Evolutionary conservation across 768 basidiomycete genomes (phyloP).

Genomic region (Tulasnella calospora): DNA sequence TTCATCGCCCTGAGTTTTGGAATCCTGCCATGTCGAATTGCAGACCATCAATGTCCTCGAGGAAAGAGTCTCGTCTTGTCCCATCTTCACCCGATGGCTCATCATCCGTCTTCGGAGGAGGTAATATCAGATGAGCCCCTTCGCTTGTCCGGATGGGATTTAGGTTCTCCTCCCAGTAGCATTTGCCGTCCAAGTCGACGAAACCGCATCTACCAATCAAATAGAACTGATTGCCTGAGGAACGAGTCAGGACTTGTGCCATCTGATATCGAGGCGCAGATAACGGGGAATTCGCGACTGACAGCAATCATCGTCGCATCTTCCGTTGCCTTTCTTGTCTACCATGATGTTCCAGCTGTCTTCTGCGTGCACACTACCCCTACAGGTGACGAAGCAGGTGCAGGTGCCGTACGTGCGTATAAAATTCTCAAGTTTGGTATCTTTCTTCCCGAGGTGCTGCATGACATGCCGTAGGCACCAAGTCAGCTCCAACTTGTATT

Average conservation of each 20-base stretch:
- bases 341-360: conserved; percentile 14
- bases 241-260: background rate
- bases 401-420: conserved; percentile 17
- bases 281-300: background rate
- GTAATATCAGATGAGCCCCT: background rate
- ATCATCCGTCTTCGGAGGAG: background rate
- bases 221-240: conserved; percentile 14
- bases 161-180: conserved; percentile 8
- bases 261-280: background rate
- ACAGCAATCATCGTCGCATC: conserved; percentile 16
- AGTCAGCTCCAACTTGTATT: background rate
- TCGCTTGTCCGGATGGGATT: background rate
- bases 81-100: background rate
- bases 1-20: background rate
- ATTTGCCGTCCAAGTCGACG: conserved; percentile 10
- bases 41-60: background rate
- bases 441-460: conserved; percentile 4
- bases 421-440: conserved; percentile 1
- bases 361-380: conserved; percentile 11
- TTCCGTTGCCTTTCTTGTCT: conserved; percentile 9
- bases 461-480: background rate
- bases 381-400: conserved; percentile 10
- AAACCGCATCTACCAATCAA: conserved; percentile 4
- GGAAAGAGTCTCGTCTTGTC: background rate
- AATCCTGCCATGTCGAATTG: background rate